These are phyloP conservation scores for Canna indica DNA, from an alignment of 176 grass and related monocot genomes.

Conservation along the genomic window DNA sequence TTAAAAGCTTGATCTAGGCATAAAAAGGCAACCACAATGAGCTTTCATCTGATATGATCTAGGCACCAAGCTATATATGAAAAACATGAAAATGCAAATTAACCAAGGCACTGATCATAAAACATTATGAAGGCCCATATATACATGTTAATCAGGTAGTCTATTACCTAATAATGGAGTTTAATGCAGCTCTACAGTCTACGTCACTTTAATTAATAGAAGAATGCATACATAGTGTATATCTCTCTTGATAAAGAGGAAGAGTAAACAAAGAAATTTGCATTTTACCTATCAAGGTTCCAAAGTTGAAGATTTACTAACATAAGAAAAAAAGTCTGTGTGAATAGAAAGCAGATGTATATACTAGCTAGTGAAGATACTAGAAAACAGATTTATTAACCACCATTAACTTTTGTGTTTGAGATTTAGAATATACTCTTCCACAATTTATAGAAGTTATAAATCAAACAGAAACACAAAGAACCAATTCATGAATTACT, in stretches of 20 bases:
- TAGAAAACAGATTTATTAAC: too few species aligned
- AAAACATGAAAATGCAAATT: neutral
- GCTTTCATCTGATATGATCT: neutral
- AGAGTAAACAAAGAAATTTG: neutral
- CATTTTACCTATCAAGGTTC: slow-evolving; percentile 86
- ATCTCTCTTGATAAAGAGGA: neutral
- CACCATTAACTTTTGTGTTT: too few species aligned
- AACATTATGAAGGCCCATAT: neutral
- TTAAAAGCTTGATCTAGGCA: too few species aligned
- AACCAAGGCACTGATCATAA: neutral
- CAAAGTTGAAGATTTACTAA: neutral
- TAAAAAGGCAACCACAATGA: neutral
- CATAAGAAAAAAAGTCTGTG: neutral
- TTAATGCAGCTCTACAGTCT: neutral
- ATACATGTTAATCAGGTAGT: neutral
- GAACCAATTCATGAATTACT: too few species aligned
- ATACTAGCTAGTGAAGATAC: too few species aligned
- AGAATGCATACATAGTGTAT: neutral
- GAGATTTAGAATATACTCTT: too few species aligned
- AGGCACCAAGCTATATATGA: neutral
- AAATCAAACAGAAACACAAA: too few species aligned
- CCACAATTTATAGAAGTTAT: too few species aligned
- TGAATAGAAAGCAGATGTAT: neutral
- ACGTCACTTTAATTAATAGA: neutral
- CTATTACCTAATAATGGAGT: neutral